These are phyloP conservation scores for Kluyveromyces marxianus DNA, from an alignment of 1,139 yeast species.

Conservation along the genomic window DNA sequence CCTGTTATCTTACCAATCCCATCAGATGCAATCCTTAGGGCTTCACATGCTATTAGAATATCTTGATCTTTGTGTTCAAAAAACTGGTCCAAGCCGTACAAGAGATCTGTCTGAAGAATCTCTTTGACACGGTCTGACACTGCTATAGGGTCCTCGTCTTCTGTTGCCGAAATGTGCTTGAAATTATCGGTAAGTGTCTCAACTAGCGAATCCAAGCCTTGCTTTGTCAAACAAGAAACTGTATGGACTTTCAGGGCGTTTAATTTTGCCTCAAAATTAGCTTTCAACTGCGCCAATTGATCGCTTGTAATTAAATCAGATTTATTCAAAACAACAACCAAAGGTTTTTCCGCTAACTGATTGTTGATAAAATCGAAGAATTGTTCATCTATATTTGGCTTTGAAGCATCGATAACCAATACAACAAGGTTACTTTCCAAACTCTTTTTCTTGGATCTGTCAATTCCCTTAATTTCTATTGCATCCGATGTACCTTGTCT, in stretches of 20 bases:
- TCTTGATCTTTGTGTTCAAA: slow-evolving; percentile 46
- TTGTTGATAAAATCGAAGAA: slow-evolving; percentile 7
- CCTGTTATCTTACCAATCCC: slow-evolving; percentile 94
- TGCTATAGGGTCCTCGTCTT: slow-evolving; percentile 50
- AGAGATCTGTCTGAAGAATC: slow-evolving; percentile 61
- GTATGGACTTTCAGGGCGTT: slow-evolving; percentile 31
- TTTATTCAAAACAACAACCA: slow-evolving; percentile 50
- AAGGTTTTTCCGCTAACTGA: slow-evolving; percentile 25
- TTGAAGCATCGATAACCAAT: slow-evolving; percentile 37
- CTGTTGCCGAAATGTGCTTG: slow-evolving; percentile 40
- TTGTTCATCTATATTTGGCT: slow-evolving; percentile 2
- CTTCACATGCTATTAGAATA: slow-evolving; percentile 75
- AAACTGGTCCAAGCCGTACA: slow-evolving; percentile 64
- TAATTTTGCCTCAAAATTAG: slow-evolving; percentile 20
- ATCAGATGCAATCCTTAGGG: slow-evolving; percentile 63
- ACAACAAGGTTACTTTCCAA: slow-evolving; percentile 53
- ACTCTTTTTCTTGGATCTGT: slow-evolving; percentile 58
- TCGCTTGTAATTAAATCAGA: slow-evolving; percentile 44
- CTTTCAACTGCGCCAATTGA: slow-evolving; percentile 20
- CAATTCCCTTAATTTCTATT: slow-evolving; percentile 80
- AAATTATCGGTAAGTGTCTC: slow-evolving; percentile 37
- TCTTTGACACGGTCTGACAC: slow-evolving; percentile 74
- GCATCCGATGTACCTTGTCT: slow-evolving; percentile 46
- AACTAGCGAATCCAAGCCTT: slow-evolving; percentile 48
- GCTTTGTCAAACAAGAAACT: slow-evolving; percentile 56